A percentile compares a stretch with the other conserved stretches of the same genome.
These are phyloP conservation scores for Phytophthora ohioensis DNA, from an alignment of 352 stramenopile genomes.

Conservation along the genomic window DNA sequence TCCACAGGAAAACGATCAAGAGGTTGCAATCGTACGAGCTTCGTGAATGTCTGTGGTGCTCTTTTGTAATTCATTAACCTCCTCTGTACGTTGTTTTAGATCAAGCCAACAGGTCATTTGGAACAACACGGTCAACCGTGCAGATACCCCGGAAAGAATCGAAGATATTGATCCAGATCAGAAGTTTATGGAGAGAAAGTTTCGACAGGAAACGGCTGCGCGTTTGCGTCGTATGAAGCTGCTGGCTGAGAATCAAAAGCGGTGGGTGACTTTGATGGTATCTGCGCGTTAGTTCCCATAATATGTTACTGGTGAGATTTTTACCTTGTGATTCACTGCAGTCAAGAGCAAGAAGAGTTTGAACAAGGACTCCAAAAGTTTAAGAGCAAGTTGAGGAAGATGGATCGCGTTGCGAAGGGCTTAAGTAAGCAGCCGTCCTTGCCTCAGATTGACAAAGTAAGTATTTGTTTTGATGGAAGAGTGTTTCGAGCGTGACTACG, in stretches of 20 bases:
- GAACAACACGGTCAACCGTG: background rate
- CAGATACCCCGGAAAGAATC: slow-evolving; percentile 13
- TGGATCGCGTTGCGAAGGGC: slow-evolving; percentile 70
- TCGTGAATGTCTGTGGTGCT: background rate
- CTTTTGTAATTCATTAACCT: background rate
- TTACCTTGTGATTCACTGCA: slow-evolving; percentile 17
- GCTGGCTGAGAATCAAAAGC: slow-evolving; percentile 52
- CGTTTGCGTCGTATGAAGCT: slow-evolving; percentile 55
- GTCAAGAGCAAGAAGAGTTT: slow-evolving; percentile 60
- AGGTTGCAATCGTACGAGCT: slow-evolving; percentile 17
- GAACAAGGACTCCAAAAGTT: slow-evolving; percentile 59
- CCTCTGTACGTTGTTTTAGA: slow-evolving; percentile 6
- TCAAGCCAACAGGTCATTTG: slow-evolving; percentile 8
- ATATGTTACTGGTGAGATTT: background rate
- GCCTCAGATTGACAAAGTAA: slow-evolving; percentile 13
- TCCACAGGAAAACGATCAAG: slow-evolving; percentile 17
- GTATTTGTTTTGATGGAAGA: background rate
- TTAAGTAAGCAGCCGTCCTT: slow-evolving; percentile 27
- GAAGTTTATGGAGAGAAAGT: slow-evolving; percentile 49
- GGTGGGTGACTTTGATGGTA: slow-evolving; percentile 29
- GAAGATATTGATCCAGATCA: slow-evolving; percentile 38
- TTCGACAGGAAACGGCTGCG: slow-evolving; percentile 58
- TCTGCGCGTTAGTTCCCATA: background rate
- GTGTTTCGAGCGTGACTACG: background rate
- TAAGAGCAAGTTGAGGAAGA: slow-evolving; percentile 67